Evolutionary conservation across 192 early-diverging fungal genomes (phyloP), one percentile per base, ranked within the genome.

Genomic region (Phycomyces nitens): DNA sequence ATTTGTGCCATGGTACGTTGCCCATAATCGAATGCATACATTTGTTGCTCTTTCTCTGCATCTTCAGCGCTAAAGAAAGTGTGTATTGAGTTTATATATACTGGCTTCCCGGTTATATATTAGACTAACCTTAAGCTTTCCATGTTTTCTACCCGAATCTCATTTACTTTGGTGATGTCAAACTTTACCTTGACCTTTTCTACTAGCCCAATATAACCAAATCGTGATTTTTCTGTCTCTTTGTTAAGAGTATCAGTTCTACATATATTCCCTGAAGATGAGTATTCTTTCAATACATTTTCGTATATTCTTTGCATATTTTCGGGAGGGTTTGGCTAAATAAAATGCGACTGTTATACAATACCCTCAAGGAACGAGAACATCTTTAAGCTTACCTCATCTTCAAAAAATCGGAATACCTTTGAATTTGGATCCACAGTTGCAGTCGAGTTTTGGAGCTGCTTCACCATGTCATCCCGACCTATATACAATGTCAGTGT

Each of bases 1-100:
- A 90, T 78, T 5, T 90, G 73, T 14, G 93, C 82, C 6, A 91
- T 66, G 2, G 84, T 84, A 41, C 91, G 74, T 20, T 70, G 63
- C 6, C 73, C 59, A 16, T 87, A 61, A 26, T 60, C 18, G 10
- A 42, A 23, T 1, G 89, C 65, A 8, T 67, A 41, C n/a, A 16
- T 27, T 68, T 89, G 87, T 27, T 86, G 78, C 24, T 81, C 73
- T 8, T 53, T 69, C 18, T 53, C 63, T 12, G 68, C 53, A 26
- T 81, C 74, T 23, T 58, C 70, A 23, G 65, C 70, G 27, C 54
- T 72, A 40, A 40, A 38, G 12, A n/a, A 2, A 49, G 10, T n/a
- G 34, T n/a, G n/a, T n/a, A 11, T 47, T n/a, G 12, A n/a, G 18
- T 47, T 3, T n/a, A n/a, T 18, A 47, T 14, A 47, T 47, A 47